Percentiles rank a stretch among this genome's conserved stretches.
phyloP scores from a whole-genome alignment of 495 filamentous ascomycete species.

The Lasiosphaeris hirsuta region DNA sequence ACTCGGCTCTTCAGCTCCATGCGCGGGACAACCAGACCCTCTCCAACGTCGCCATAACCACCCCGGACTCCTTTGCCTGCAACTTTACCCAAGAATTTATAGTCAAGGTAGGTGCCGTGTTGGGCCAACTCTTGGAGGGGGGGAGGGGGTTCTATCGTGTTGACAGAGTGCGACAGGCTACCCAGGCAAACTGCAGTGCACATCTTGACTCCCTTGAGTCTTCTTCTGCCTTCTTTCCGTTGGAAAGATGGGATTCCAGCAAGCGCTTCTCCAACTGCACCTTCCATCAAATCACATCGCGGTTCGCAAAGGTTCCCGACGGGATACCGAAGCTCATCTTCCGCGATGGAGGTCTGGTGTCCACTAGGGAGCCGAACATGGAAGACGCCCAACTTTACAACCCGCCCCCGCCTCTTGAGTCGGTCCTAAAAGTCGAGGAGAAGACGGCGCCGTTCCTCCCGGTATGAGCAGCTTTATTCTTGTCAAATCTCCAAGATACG shows the following conservation, averaged over 20 bases:
- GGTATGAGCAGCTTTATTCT: too few species aligned
- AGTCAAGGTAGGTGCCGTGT: not conserved
- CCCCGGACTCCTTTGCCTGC: not conserved
- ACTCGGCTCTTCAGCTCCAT: not conserved
- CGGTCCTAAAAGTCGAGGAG: not conserved
- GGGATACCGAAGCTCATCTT: not conserved
- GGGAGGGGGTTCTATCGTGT: too few species aligned
- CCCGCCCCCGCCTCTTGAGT: not conserved
- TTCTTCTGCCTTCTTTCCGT: not conserved
- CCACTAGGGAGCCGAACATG: slow-evolving; percentile 1
- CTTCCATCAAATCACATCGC: not conserved
- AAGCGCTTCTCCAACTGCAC: slow-evolving; percentile 2
- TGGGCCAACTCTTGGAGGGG: not conserved
- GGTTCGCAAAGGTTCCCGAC: not conserved
- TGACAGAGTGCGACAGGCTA: not conserved
- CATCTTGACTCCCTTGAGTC: slow-evolving; percentile 1
- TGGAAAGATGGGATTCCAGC: not conserved
- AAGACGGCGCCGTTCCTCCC: not conserved
- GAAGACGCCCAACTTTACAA: not conserved
- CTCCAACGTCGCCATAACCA: not conserved
- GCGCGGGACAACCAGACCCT: not conserved
- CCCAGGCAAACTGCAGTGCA: slow-evolving; percentile 3
- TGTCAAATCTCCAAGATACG: not conserved
- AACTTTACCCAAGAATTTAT: not conserved
- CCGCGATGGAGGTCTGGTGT: not conserved